Percentiles rank a stretch among this genome's conserved stretches.
Conservation (phyloP, 306 rosid species). For the barrel medic (Medicago truncatula) region DNA sequence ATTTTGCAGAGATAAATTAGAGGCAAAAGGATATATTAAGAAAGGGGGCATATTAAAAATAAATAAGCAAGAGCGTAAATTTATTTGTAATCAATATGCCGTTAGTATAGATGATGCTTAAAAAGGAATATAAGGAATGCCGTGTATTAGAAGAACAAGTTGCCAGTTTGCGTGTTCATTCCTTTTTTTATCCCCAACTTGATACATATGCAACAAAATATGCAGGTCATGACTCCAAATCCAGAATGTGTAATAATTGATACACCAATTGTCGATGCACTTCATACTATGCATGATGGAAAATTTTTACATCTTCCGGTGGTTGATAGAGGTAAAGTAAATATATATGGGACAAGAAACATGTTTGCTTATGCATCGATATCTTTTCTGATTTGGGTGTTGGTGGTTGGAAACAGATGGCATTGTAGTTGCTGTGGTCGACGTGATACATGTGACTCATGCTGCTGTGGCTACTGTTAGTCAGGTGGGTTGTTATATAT, state of each 20-base stretch:
- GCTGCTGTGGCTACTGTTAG: conserved; percentile 98
- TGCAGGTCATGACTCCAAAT: conserved; percentile 96
- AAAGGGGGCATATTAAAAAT: background rate
- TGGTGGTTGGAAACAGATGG: conserved; percentile 70
- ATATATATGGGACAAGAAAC: conserved; percentile 25
- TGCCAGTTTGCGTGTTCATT: conserved; percentile 27
- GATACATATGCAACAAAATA: conserved; percentile 39
- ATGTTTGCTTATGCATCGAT: conserved; percentile 4
- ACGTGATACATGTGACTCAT: conserved; percentile 94
- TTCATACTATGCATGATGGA: conserved; percentile 97
- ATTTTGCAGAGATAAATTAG: background rate
- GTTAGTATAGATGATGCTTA: background rate
- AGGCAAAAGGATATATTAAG: background rate
- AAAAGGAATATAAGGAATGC: background rate
- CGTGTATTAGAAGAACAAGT: conserved; percentile 24
- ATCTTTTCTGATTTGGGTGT: conserved; percentile 47
- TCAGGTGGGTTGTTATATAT: conserved; percentile 46
- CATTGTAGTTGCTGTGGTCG: conserved; percentile 75
- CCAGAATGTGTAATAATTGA: conserved; percentile 88
- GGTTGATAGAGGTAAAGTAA: conserved; percentile 80
- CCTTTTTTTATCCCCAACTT: conserved; percentile 32
- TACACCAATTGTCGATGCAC: conserved; percentile 95
- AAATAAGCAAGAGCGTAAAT: background rate
- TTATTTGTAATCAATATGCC: background rate
- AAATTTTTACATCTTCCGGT: conserved; percentile 97